Evolutionary conservation across 495 filamentous ascomycete genomes (phyloP), one percentile per base, ranked within the genome.

Genomic region (Immersiella caudata): DNA sequence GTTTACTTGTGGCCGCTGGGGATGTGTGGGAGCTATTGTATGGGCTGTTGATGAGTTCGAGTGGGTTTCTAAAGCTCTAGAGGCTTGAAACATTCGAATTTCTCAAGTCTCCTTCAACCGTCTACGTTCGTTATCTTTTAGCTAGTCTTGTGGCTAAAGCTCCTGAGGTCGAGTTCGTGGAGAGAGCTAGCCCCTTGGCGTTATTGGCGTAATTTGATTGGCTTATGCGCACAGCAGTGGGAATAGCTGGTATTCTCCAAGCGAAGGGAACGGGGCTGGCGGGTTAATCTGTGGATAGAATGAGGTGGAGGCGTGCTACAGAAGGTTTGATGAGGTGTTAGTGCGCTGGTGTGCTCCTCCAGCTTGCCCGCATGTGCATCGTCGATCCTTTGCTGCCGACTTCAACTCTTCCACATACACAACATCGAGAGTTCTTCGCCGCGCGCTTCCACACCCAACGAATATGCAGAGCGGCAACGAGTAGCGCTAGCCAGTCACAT

Each of bases 401-500:
- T 25, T 60, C 24, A 29, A 60, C 46, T 29, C 61, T 26, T 6
- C 20, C 24, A 51, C 25, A 29, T 29, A 35, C 29, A 54, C 61
- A 26, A 29, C 40, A 33, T 14, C 61, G 14, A 20, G 0, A 6
- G 29, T 25, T 22, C 11, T 25, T 29, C 51, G 52, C 67, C 67
- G 35, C 68, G 68, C 64, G 54, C 64, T 67, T 70, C 60, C 21
- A 46, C 22, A 36, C n/a, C 51, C 40, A 36, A 56, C 40, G 46
- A 70, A 62, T 59, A 70, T 67, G 68, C 64, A 66, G 58, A 66
- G 63, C 60, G 68, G 56, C 68, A 67, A 56, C 68, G 67, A 55
- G 67, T 46, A 67, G 67, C 63, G 64, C 64, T 72, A 70, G 70
- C 65, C 60, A 22, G 33, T 68, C 64, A 70, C 68, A 40, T 51